phyloP scores from a whole-genome alignment of 2,329 filamentous ascomycete species.

The Apiospora hydei region DNA sequence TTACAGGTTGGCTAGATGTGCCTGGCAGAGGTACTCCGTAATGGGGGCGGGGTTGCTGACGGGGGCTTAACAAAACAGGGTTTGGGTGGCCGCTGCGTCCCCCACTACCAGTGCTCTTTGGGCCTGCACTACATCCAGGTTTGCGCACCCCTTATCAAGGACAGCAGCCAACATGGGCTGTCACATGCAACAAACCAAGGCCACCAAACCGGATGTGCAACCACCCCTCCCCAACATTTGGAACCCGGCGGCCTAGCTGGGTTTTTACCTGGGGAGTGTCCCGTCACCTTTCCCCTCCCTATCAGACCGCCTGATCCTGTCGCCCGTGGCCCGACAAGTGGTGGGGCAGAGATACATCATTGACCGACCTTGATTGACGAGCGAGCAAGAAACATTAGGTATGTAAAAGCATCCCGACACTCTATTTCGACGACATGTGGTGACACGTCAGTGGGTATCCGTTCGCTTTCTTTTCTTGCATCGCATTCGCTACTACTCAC shows the following conservation, averaged over 20 bases:
- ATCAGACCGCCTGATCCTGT: not conserved
- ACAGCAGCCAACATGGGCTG: not conserved
- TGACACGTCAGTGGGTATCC: not conserved
- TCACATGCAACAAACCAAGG: not conserved
- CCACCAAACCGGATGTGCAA: not conserved
- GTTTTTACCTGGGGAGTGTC: not conserved
- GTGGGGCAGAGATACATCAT: not conserved
- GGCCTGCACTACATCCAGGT: too few species aligned
- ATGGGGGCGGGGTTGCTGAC: too few species aligned
- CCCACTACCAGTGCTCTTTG: not conserved
- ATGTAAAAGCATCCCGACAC: not conserved
- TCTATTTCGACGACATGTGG: conserved; percentile 1
- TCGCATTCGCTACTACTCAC: not conserved
- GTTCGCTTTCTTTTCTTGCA: not conserved
- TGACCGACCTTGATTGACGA: not conserved
- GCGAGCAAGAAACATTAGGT: not conserved
- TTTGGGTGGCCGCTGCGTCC: not conserved
- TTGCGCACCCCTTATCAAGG: too few species aligned
- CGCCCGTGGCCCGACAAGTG: not conserved
- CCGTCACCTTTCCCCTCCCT: not conserved
- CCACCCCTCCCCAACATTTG: conserved; percentile 1
- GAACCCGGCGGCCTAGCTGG: not conserved
- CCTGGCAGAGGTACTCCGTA: too few species aligned
- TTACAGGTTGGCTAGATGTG: too few species aligned
- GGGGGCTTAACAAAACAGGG: not conserved